Base-by-base conservation (phyloP, 2,329 filamentous ascomycete species). In the Colletotrichum echinochloae region DNA sequence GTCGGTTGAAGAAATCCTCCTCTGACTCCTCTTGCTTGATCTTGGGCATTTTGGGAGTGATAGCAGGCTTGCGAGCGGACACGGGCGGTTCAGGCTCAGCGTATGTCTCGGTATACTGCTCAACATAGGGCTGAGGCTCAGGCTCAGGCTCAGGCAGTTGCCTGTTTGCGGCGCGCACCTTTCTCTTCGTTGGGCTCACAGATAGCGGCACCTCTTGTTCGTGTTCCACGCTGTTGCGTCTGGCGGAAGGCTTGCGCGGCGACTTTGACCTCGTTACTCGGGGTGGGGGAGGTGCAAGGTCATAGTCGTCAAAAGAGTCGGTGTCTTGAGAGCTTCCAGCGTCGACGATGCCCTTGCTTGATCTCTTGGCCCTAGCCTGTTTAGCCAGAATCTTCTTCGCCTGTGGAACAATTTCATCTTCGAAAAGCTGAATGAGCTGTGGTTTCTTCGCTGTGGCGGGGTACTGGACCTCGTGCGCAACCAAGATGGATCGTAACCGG, bases 361-460 rank as follows among this genome's bases (percentile, higher is more conserved):
- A 95, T 71, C 95, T 90, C 83, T 94, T 94, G 18, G 94, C 95
- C 68, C 90, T 89, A 51, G 92, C 91, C 75, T 92, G 90, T 62
- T 92, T 90, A 16, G 89, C 88, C 39, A 97, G 86, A 30, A 98
- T 88, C 80, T 92, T 93, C 74, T 89, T 88, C 2, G 94, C 91
- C 76, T 95, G 91, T 0, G 95, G 92, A 5, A 93, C 83, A 35
- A 99, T 88, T 73, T 96, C 85, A 39, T 92, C 86, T 77, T 92
- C 90, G 81, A 99, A 94, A 56, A 98, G 89, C 9, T 92, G 90
- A 71, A 99, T 87, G 28, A 99, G 89, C 78, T 97, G 92, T 0
- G 90, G 84, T 84, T 99, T 99, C 84, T 98, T 99, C 16, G 96
- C 94, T 5, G 91, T 95, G 0, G 94, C 91, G 6, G 95, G 92